Evolutionary conservation across 108 stramenopile species (phyloP), one percentile per base, ranked within the genome.

Genomic region (Heterococcus sp.): DNA sequence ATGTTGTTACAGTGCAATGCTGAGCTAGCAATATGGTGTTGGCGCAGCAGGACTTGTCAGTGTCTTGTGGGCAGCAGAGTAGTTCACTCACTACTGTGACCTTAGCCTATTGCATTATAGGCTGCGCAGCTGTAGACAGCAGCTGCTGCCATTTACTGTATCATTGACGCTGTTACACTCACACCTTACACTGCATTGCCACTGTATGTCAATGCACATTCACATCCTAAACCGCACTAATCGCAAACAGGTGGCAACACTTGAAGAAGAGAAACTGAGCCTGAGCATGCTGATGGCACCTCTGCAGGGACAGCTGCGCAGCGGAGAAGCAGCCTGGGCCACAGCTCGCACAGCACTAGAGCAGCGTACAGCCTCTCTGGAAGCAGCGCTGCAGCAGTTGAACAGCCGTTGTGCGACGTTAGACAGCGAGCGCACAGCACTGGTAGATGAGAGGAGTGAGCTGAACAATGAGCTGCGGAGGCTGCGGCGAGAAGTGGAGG

Each of bases 231-330:
- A n/a, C n/a, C n/a, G n/a, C n/a, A n/a, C n/a, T n/a, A n/a, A n/a
- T n/a, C n/a, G n/a, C n/a, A n/a, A n/a, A 8, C 46, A 58, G 46
- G 46, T 58, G 8, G 21, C 46, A 8, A 14, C 46, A 58, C 46
- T 58, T 21, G 46, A 58, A 21, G 46, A 8, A 58, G 46, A 58
- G 46, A 58, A 58, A 58, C 66, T 81, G 26, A 65, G 63, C 32
- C 79, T 81, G 2, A 81, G 58, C 34, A 38, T 81, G 40, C 65
- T 65, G 27, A 71, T 81, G 0, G 70, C 36, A 32, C 79, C 79
- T 32, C 79, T 81, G 65, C 72, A 81, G 79, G 79, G 67, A 33
- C 39, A 72, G 26, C 35, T 81, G 65, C 35, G 70, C 40, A 35
- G 38, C 27, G 38, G 65, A 32, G 69, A 70, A 32, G 34, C 34